Percentiles rank a stretch among this genome's conserved stretches.
These are phyloP conservation scores for Sugiyamaella mastotermitis DNA, from an alignment of 805 yeast species.

Conservation along the genomic window DNA sequence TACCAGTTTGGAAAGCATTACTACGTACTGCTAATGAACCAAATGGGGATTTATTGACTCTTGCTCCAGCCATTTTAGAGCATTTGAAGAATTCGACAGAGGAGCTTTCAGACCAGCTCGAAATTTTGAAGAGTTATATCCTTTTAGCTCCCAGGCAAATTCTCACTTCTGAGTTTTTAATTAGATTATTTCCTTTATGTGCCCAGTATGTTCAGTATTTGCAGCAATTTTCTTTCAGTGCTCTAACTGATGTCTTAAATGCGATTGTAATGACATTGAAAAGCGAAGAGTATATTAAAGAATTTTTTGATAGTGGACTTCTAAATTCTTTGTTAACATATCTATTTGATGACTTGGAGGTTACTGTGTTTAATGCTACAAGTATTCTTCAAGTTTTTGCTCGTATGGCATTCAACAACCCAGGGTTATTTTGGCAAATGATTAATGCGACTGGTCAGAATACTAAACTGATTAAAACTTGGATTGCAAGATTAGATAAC, in stretches of 20 bases:
- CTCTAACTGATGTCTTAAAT: constrained; percentile 12
- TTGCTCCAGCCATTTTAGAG: constrained; percentile 47
- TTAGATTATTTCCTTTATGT: constrained; percentile 9
- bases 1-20: constrained; percentile 72
- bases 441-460: constrained; percentile 5
- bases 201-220: constrained; percentile 10
- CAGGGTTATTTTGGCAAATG: constrained; percentile 18
- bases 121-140: constrained; percentile 30
- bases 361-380: constrained; percentile 29
- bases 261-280: constrained; percentile 16
- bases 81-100: constrained; percentile 62
- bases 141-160: constrained; percentile 24
- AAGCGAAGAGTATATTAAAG: constrained; percentile 14
- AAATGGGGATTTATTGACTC: constrained; percentile 36
- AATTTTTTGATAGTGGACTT: constrained; percentile 24
- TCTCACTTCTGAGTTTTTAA: constrained; percentile 5
- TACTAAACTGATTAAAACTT: constrained; percentile 19
- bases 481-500: constrained; percentile 37
- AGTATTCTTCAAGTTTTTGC: constrained; percentile 22
- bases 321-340: constrained; percentile 11
- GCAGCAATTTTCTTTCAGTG: constrained; percentile 4
- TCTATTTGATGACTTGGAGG: constrained; percentile 27
- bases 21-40: constrained; percentile 53
- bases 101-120: constrained; percentile 26
- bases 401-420: constrained; percentile 22